Conservation (phyloP, 2,329 filamentous ascomycete species). For the Exophiala sideris region DNA sequence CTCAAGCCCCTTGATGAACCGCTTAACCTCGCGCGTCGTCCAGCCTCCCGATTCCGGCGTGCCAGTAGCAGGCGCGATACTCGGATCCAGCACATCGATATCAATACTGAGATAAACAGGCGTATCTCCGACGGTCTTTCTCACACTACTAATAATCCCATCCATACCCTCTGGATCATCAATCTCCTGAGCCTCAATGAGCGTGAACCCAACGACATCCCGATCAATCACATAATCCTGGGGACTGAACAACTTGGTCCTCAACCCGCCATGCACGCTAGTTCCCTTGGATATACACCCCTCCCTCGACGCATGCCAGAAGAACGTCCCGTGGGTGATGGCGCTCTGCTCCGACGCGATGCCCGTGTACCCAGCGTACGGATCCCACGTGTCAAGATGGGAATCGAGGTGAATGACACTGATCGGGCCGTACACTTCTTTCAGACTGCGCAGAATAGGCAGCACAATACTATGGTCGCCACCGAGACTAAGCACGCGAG, state of each 20-base stretch:
- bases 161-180: constrained; percentile 64
- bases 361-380: constrained; percentile 76
- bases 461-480: constrained; percentile 45
- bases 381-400: constrained; percentile 60
- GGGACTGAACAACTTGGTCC: constrained; percentile 73
- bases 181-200: constrained; percentile 71
- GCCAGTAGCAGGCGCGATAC: constrained; percentile 35
- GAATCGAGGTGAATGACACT: constrained; percentile 53
- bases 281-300: constrained; percentile 75
- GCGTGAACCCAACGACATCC: constrained; percentile 75
- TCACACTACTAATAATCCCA: constrained; percentile 75
- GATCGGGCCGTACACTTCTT: constrained; percentile 65
- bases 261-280: constrained; percentile 83
- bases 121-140: constrained; percentile 66
- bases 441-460: constrained; percentile 54
- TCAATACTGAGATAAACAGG: constrained; percentile 35
- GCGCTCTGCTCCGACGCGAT: constrained; percentile 70
- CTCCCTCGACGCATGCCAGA: constrained; percentile 76
- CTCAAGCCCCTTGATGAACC: constrained; percentile 28
- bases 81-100: constrained; percentile 35
- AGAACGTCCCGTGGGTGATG: constrained; percentile 87
- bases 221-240: constrained; percentile 81
- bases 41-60: constrained; percentile 31
- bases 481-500: constrained; percentile 71
- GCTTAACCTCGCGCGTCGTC: constrained; percentile 29